A percentile compares a stretch with the other conserved stretches of the same genome.
Evolutionary conservation across 1,139 yeast genomes (phyloP).

Genomic region (Scheffersomyces lignicola): DNA sequence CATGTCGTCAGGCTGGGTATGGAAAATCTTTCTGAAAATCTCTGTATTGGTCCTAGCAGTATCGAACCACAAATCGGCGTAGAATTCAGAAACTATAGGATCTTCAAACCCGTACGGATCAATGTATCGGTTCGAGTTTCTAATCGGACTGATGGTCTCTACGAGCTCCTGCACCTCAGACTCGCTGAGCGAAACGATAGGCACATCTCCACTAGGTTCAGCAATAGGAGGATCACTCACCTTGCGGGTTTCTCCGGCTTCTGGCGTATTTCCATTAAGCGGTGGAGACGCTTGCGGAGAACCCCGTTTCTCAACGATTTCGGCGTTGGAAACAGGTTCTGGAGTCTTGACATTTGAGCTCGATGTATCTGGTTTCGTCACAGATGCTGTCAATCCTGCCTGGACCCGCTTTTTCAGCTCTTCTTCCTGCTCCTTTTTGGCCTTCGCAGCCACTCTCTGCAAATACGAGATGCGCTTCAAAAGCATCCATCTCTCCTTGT

Average conservation of each 20-base stretch:
- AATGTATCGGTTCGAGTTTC: slow-evolving; percentile 49
- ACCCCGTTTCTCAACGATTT: neutral
- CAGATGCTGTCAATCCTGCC: slow-evolving; percentile 31
- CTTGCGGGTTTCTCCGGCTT: slow-evolving; percentile 3
- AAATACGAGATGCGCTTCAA: slow-evolving; percentile 68
- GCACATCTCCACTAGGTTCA: slow-evolving; percentile 26
- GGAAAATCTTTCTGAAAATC: slow-evolving; percentile 81
- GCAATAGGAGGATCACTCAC: slow-evolving; percentile 1
- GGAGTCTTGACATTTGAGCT: slow-evolving; percentile 3
- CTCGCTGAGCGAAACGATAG: slow-evolving; percentile 49
- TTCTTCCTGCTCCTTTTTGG: slow-evolving; percentile 30
- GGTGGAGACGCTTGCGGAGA: slow-evolving; percentile 1
- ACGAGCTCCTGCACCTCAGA: slow-evolving; percentile 46
- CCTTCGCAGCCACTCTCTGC: slow-evolving; percentile 58
- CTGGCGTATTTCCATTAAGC: slow-evolving; percentile 9
- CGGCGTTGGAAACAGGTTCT: slow-evolving; percentile 5
- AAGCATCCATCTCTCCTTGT: slow-evolving; percentile 65
- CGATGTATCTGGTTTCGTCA: slow-evolving; percentile 8
- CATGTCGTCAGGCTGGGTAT: slow-evolving; percentile 90
- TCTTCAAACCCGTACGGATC: slow-evolving; percentile 90
- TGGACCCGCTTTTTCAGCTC: slow-evolving; percentile 33
- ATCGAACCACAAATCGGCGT: slow-evolving; percentile 85
- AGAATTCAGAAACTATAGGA: slow-evolving; percentile 76
- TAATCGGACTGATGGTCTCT: slow-evolving; percentile 30
- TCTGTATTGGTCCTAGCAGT: slow-evolving; percentile 83